phyloP scores from a whole-genome alignment of 352 stramenopile species.

The Globisporangium nunn region DNA sequence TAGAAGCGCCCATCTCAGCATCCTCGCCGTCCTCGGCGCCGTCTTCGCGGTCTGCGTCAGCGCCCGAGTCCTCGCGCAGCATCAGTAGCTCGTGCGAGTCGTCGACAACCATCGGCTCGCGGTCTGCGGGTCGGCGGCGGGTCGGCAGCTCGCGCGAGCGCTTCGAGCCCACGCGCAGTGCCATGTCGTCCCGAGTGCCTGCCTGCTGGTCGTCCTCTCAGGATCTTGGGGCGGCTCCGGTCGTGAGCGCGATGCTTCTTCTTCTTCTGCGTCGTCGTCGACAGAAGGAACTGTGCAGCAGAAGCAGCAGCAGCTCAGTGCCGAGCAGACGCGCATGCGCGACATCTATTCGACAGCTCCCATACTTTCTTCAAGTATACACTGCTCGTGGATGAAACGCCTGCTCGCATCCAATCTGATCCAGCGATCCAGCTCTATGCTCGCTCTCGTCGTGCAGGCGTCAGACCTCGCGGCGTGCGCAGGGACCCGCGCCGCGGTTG shows the following conservation, averaged over 20 bases:
- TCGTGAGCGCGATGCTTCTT: too few relatives aligned
- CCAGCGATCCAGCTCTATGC: not conserved
- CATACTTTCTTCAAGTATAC: not conserved
- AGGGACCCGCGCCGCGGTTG: not conserved
- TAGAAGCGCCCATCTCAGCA: conserved; percentile 3
- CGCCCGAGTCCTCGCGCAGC: conserved; percentile 6
- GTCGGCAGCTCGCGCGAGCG: conserved; percentile 9
- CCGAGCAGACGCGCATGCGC: not conserved
- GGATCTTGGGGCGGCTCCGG: too few relatives aligned
- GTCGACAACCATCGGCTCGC: conserved; percentile 13
- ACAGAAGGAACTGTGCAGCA: not conserved
- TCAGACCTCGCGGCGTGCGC: conserved; percentile 9
- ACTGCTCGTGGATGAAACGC: conserved; percentile 5
- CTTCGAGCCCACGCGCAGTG: conserved; percentile 14
- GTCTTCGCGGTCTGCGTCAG: conserved; percentile 14
- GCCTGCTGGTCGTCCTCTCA: too few relatives aligned
- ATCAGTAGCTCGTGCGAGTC: conserved; percentile 1
- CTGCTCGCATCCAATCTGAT: not conserved
- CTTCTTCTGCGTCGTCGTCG: not conserved
- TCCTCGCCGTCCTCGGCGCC: conserved; percentile 5
- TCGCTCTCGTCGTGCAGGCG: conserved; percentile 23
- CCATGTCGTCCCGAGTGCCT: not conserved
- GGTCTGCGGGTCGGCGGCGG: not conserved
- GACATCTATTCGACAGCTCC: too few relatives aligned
- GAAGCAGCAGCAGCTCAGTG: not conserved